A percentile compares a stretch with the other conserved stretches of the same genome.
phyloP scores from a whole-genome alignment of 331 rosid species.

The Malus hybrid region DNA sequence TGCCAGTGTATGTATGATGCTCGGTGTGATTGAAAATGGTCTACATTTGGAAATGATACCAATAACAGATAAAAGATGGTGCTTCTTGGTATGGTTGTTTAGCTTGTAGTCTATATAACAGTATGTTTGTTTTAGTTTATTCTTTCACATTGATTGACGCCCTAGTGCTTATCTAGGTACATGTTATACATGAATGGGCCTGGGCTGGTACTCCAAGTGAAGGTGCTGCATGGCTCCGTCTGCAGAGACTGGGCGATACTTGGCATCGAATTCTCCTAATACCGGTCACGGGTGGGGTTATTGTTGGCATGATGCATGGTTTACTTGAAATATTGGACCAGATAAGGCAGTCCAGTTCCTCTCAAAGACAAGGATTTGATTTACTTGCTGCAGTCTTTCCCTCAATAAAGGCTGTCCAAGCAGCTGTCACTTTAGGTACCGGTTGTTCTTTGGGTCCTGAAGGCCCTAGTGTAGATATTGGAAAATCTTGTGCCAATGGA shows the following conservation, averaged over 20 bases:
- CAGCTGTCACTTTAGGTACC: constrained; percentile 83
- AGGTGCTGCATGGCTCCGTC: constrained; percentile 95
- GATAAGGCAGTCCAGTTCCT: constrained; percentile 63
- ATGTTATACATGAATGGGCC: constrained; percentile 83
- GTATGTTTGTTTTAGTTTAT: background rate
- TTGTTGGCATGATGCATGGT: constrained; percentile 96
- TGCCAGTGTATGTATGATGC: background rate
- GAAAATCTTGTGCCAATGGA: constrained; percentile 88
- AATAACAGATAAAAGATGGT: background rate
- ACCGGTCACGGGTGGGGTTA: constrained; percentile 87
- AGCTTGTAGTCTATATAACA: background rate
- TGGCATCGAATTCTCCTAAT: constrained; percentile 88
- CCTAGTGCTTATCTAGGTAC: constrained; percentile 49
- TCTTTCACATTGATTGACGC: constrained; percentile 18
- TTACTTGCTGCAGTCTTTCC: constrained; percentile 72
- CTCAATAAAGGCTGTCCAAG: constrained; percentile 80
- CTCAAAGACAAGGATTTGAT: constrained; percentile 75
- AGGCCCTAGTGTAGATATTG: constrained; percentile 97
- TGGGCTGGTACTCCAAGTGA: constrained; percentile 97
- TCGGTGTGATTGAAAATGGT: background rate
- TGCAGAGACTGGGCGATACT: constrained; percentile 80
- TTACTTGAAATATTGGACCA: constrained; percentile 74
- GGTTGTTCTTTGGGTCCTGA: constrained; percentile 98
- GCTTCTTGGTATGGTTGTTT: background rate
- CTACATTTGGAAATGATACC: background rate